Evolutionary conservation across 2,329 filamentous ascomycete genomes (phyloP).

Genomic region (Apiospora kogelbergensis): DNA sequence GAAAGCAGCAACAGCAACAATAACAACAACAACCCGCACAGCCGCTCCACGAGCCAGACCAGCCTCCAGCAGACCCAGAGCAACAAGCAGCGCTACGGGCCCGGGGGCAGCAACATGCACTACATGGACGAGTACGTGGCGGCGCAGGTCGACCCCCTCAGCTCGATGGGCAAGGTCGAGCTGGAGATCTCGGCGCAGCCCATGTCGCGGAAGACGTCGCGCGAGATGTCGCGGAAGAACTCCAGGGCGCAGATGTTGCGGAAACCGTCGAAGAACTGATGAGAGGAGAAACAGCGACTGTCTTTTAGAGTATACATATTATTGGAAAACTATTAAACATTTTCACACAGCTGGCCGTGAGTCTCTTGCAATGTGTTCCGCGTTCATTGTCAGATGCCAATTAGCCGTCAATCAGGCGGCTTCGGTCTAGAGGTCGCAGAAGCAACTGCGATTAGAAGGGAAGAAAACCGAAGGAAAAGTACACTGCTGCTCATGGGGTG

Average conservation of each 20-base stretch:
- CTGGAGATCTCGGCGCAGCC: slow-evolving; percentile 13
- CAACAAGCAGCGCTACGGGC: not conserved
- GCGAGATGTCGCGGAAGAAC: slow-evolving; percentile 2
- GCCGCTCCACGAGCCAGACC: slow-evolving; percentile 9
- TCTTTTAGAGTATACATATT: not conserved
- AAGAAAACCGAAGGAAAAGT: too few relatives aligned
- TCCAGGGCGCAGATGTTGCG: not conserved
- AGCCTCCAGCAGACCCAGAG: not conserved
- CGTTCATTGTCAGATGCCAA: too few relatives aligned
- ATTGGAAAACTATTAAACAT: not conserved
- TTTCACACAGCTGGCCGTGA: too few relatives aligned
- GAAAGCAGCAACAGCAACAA: not conserved
- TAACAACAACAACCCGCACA: not conserved
- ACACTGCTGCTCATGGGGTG: not conserved
- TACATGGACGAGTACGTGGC: slow-evolving; percentile 18
- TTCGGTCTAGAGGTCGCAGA: not conserved
- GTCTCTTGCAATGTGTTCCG: too few relatives aligned
- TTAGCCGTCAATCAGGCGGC: too few relatives aligned
- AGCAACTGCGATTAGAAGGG: too few relatives aligned
- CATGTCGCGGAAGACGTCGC: not conserved
- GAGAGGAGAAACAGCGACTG: not conserved
- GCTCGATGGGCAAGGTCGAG: slow-evolving; percentile 12
- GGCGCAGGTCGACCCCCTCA: slow-evolving; percentile 17
- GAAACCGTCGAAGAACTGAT: not conserved
- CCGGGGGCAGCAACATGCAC: not conserved